phyloP scores from a whole-genome alignment of 371 early-diverging fungal genomes.

The Lichtheimia hyalospora region DNA sequence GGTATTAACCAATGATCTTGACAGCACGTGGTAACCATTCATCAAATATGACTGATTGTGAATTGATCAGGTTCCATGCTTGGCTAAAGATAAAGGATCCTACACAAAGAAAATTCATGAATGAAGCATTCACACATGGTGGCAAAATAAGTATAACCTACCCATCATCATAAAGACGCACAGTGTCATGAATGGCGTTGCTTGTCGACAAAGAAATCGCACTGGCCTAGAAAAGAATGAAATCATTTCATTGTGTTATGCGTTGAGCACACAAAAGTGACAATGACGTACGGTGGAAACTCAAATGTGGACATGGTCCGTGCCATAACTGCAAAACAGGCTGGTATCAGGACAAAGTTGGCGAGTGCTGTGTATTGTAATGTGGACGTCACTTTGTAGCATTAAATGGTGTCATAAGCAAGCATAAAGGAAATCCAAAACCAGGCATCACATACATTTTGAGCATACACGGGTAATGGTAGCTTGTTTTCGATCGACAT shows the following conservation, averaged over 20 bases:
- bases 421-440: neutral
- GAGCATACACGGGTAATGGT: constrained; percentile 28
- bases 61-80: constrained; percentile 51
- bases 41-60: constrained; percentile 42
- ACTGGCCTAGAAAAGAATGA: constrained; percentile 27
- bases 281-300: constrained; percentile 46
- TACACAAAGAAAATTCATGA: constrained; percentile 4
- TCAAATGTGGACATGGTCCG: constrained; percentile 18
- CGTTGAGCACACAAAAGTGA: neutral
- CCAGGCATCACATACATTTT: constrained; percentile 14
- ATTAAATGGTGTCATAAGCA: neutral
- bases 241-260: neutral
- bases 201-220: constrained; percentile 45
- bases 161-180: constrained; percentile 46
- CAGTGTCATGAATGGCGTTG: constrained; percentile 39
- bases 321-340: constrained; percentile 34
- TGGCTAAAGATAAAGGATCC: constrained; percentile 50
- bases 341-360: constrained; percentile 40
- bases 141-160: constrained; percentile 1
- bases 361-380: constrained; percentile 39
- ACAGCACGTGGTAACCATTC: constrained; percentile 45
- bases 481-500: constrained; percentile 29
- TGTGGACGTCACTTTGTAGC: constrained; percentile 9
- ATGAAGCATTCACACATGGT: neutral
- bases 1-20: constrained; percentile 38